Conservation (phyloP, 495 filamentous ascomycete species). For the Chaetomidium leptoderma region DNA sequence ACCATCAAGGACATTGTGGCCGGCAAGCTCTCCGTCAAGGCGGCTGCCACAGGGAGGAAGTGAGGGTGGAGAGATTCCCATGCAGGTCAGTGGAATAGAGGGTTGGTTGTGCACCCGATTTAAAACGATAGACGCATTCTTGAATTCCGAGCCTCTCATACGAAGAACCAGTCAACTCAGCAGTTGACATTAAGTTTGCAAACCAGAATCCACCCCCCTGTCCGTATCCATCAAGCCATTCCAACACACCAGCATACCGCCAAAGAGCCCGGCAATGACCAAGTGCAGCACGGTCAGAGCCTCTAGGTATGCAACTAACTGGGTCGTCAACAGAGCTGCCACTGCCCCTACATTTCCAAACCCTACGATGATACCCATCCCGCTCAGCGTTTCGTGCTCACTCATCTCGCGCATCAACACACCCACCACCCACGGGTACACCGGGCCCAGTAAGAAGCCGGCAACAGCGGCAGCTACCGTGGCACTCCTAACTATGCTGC, state of each 20-base stretch:
- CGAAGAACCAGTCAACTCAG: not conserved
- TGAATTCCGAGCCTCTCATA: not conserved
- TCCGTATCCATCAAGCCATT: not conserved
- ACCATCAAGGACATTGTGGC: conserved; percentile 69
- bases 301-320: not conserved
- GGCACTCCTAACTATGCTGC: too few relatives aligned
- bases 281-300: conserved; percentile 42
- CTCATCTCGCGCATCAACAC: conserved; percentile 62
- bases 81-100: conserved; percentile 1
- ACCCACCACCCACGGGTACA: conserved; percentile 67
- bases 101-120: not conserved
- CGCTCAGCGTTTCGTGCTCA: conserved; percentile 59
- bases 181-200: not conserved
- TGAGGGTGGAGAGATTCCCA: conserved; percentile 4
- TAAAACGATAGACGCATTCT: conserved; percentile 39
- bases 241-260: not conserved
- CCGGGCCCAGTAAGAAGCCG: conserved; percentile 74
- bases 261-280: not conserved
- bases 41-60: conserved; percentile 38
- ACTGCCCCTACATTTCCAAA: conserved; percentile 73
- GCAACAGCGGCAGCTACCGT: conserved; percentile 40
- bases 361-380: conserved; percentile 64
- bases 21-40: conserved; percentile 50
- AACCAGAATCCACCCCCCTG: not conserved
- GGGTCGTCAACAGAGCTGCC: conserved; percentile 24